Evolutionary conservation across 768 basidiomycete species (phyloP).

Genomic region (Mycena floridula): DNA sequence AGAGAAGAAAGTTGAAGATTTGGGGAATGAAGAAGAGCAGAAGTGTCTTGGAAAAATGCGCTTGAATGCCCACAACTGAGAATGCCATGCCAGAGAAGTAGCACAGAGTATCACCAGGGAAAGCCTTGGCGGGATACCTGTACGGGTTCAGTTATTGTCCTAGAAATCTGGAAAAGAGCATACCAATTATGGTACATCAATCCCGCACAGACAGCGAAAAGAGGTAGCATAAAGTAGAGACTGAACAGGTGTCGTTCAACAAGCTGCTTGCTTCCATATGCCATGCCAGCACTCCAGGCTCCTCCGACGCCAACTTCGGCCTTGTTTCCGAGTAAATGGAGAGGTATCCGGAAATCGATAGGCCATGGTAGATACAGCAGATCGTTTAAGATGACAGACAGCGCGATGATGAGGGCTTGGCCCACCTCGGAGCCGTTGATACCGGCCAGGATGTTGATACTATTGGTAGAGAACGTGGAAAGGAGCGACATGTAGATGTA

Average conservation of each 20-base stretch:
- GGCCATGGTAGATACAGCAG: slow-evolving; percentile 92
- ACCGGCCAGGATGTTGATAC: slow-evolving; percentile 97
- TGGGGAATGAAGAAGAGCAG: slow-evolving; percentile 97
- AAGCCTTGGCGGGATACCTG: slow-evolving; percentile 91
- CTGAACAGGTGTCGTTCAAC: slow-evolving; percentile 94
- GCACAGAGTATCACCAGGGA: slow-evolving; percentile 96
- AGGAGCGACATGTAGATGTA: slow-evolving; percentile 95
- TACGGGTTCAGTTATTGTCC: slow-evolving; percentile 2
- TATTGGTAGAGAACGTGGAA: slow-evolving; percentile 95
- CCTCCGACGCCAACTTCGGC: slow-evolving; percentile 72
- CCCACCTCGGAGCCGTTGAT: slow-evolving; percentile 95
- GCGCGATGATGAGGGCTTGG: slow-evolving; percentile 87
- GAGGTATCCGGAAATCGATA: slow-evolving; percentile 62
- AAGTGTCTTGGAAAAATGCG: slow-evolving; percentile 95
- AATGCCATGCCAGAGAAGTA: slow-evolving; percentile 99
- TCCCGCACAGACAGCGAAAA: slow-evolving; percentile 84
- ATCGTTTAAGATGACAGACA: slow-evolving; percentile 90
- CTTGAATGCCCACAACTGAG: slow-evolving; percentile 94
- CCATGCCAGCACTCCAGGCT: slow-evolving; percentile 79
- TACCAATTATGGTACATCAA: slow-evolving; percentile 97
- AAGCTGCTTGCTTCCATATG: slow-evolving; percentile 78
- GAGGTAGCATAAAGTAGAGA: slow-evolving; percentile 93
- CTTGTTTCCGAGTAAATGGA: slow-evolving; percentile 61
- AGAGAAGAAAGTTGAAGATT: slow-evolving; percentile 94
- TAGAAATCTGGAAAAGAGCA: slow-evolving; percentile 21